Evolutionary conservation across 805 yeast genomes (phyloP), one percentile per base, ranked within the genome.

Genomic region (Komagataella mondaviorum): DNA sequence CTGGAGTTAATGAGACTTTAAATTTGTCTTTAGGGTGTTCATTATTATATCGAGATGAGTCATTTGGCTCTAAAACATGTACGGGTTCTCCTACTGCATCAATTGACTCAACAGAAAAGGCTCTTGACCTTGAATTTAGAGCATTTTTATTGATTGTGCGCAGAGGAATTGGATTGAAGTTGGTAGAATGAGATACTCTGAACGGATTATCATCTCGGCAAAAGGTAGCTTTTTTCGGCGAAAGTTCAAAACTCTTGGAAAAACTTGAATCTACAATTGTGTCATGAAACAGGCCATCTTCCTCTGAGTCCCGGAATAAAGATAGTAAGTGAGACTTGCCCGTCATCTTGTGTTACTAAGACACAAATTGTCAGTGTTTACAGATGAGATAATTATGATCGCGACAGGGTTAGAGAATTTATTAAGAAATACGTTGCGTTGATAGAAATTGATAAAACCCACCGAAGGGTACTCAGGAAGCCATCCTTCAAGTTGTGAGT

Each of bases 1-100:
- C 80, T 6, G 81, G 81, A 0, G 81, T 76, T 23, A 63, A 58
- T 6, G 55, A 54, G 6, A 54, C 56, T 30, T 30, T 14, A 46
- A 22, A 8, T 50, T 51, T 48, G 45, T 46, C 23, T 46, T 49
- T 44, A 18, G 24, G 30, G 23, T 36, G 6, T 20, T 17, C n/a
- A 30, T 17, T 23, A 48, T 50, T 22, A 50, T 47, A 10, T 10
- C 39, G 39, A 30, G 39, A 30, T 14, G 39, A 4, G 39, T 8
- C 4, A 12, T 14, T 12, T 30, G 39, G 14, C 39, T 30, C 39
- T 30, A 14, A 8, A 30, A 30, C 39, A 30, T 30, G 39, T 8
- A 30, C 8, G 5, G 39, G 6, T 30, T 8, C 39, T 10, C 39
- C 39, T 6, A 4, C 39, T 30, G 39, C 39, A 30, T 30, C 39